Base-by-base conservation (phyloP, 225 moss, liverwort and hornwort species). In the Anthoceros angustus region DNA sequence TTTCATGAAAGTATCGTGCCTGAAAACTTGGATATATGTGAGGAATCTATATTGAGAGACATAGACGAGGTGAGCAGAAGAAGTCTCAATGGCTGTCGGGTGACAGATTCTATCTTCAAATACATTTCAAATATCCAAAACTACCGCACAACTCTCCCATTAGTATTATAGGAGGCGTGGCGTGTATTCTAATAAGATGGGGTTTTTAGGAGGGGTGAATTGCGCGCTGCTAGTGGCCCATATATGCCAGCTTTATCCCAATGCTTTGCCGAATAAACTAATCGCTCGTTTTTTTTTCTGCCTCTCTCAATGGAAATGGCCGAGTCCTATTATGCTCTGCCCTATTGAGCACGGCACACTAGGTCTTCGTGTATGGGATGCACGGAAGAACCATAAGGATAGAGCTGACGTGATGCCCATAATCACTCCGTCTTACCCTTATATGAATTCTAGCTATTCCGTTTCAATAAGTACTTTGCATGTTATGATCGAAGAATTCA, bases 151-250 rank as follows among this genome's bases (percentile, higher is more conserved):
- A 92, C 95, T 64, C 86, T 98, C 69, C 86, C 91, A 72, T 98
- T 88, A 72, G 67, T 98, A 78, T 98, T 83, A 91, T 91, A 98
- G 84, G 77, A 91, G 92, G 72, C 86, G 98, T 68, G 98, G 89
- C 71, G 92, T 92, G 11, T 98, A 98, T 76, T 98, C 98, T 38
- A 98, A 98, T 83, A 92, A 80, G 66, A 89, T 84, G 62, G 98
- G 98, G 32, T 98, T 98, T 75, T 87, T 98, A 66, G 98, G 98
- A 75, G 98, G 61, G 86, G 87, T 98, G 63, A 98, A 98, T 68
- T 98, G 92, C 88, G 92, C 92, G 64, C 74, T 92, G 76, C 98
- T 98, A 67, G 98, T 92, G 65, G 98, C 92, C 72, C 88, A 92
- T 77, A 98, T 92, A 75, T 98, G 92, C 72, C 92, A 98, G 72